These are phyloP conservation scores for Apophysomyces trapeziformis DNA, from an alignment of 371 early-diverging fungal genomes.

Conservation along the genomic window DNA sequence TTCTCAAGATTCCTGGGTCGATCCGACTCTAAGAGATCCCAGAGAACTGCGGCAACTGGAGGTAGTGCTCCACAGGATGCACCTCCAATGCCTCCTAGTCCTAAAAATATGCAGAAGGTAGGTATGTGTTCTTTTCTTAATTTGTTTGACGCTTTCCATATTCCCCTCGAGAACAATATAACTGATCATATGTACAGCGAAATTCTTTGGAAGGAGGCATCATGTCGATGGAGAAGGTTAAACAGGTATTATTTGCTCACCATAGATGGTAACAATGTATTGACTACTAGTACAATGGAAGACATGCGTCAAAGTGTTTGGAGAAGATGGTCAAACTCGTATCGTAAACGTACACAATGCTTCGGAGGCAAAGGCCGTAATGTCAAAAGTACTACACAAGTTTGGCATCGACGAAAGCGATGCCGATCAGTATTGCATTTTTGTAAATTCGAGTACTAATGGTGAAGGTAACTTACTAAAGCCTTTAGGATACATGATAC, in stretches of 20 bases:
- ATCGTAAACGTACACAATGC: slow-evolving; percentile 68
- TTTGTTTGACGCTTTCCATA: not conserved
- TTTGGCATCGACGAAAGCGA: slow-evolving; percentile 66
- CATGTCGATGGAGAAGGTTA: slow-evolving; percentile 71
- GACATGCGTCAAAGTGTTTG: slow-evolving; percentile 71
- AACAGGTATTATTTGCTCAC: slow-evolving; percentile 44
- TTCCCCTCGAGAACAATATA: not conserved
- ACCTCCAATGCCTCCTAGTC: slow-evolving; percentile 44
- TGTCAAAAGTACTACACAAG: slow-evolving; percentile 67
- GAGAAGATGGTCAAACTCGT: slow-evolving; percentile 69
- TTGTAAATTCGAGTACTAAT: slow-evolving; percentile 63
- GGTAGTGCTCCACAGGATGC: slow-evolving; percentile 24
- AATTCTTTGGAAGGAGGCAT: slow-evolving; percentile 57
- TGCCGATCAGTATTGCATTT: slow-evolving; percentile 66
- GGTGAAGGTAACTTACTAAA: slow-evolving; percentile 51
- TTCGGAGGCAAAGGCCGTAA: slow-evolving; percentile 57
- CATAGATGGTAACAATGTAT: not conserved
- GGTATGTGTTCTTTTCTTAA: slow-evolving; percentile 4
- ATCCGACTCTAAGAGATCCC: slow-evolving; percentile 50
- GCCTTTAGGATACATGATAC: not conserved
- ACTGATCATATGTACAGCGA: slow-evolving; percentile 24
- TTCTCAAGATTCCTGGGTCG: slow-evolving; percentile 56
- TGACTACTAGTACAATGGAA: slow-evolving; percentile 11
- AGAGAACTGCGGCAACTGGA: slow-evolving; percentile 17
- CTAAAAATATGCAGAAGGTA: slow-evolving; percentile 46